Percentiles rank a stretch among this genome's conserved stretches.
Conservation (phyloP, 495 filamentous ascomycete species). For the Parmelia sp. region DNA sequence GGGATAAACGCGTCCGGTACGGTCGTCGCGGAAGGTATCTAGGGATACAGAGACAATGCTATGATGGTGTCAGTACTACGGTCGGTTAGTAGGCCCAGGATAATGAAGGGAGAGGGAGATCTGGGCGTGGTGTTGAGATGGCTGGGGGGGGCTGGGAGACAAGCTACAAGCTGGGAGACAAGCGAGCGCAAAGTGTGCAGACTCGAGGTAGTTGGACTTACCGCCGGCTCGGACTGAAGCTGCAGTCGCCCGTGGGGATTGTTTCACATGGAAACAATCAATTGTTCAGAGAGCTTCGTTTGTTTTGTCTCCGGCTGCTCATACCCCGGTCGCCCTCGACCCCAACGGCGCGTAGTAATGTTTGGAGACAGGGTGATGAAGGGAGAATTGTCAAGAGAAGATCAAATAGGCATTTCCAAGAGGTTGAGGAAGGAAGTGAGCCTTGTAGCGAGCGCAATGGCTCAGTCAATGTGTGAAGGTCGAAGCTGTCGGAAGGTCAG, state of each 20-base stretch:
- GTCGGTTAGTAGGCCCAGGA: slow-evolving; percentile 10
- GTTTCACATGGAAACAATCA: slow-evolving; percentile 6
- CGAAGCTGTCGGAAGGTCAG: not conserved
- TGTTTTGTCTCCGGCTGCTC: slow-evolving; percentile 5
- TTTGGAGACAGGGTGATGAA: not conserved
- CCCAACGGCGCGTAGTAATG: not conserved
- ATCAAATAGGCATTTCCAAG: not conserved
- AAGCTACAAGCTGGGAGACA: slow-evolving; percentile 11
- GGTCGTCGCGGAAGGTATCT: slow-evolving; percentile 7
- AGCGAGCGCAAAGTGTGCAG: slow-evolving; percentile 13
- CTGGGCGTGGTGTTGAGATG: slow-evolving; percentile 16
- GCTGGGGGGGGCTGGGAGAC: slow-evolving; percentile 10
- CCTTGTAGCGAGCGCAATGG: not conserved
- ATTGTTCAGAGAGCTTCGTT: slow-evolving; percentile 9
- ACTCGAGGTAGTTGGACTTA: slow-evolving; percentile 10
- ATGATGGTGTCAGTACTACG: slow-evolving; percentile 18
- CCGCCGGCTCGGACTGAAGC: slow-evolving; percentile 4
- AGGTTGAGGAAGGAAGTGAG: not conserved
- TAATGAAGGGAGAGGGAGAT: slow-evolving; percentile 10
- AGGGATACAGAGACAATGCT: slow-evolving; percentile 3
- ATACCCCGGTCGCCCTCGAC: not conserved
- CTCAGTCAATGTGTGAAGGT: not conserved
- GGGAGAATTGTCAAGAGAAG: not conserved
- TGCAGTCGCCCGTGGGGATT: slow-evolving; percentile 16
- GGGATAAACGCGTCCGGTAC: not conserved